These are phyloP conservation scores for Phalaenopsis hybrid DNA, from an alignment of 116 monocot species.

Conservation along the genomic window DNA sequence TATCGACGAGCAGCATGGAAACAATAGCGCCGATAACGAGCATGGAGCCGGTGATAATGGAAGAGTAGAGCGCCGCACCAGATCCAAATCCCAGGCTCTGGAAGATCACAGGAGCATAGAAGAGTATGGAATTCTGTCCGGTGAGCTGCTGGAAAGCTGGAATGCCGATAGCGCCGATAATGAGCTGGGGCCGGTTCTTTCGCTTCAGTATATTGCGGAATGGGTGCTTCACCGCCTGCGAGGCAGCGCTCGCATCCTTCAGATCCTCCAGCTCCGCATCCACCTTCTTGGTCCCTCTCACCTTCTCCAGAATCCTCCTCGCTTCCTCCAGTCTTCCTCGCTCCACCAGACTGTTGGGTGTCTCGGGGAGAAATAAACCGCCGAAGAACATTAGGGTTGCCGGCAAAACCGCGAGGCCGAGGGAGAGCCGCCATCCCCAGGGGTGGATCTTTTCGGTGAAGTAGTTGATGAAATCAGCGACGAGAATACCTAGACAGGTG, in stretches of 20 bases:
- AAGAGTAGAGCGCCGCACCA: slow-evolving; percentile 61
- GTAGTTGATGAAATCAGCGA: slow-evolving; percentile 87
- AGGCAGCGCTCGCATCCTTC: slow-evolving; percentile 65
- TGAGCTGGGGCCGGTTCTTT: slow-evolving; percentile 65
- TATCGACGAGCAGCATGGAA: slow-evolving; percentile 65
- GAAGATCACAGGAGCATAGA: slow-evolving; percentile 86
- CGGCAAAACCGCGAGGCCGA: slow-evolving; percentile 72
- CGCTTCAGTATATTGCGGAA: slow-evolving; percentile 63
- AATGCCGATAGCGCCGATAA: slow-evolving; percentile 75
- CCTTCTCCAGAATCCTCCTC: slow-evolving; percentile 43
- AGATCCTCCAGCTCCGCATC: slow-evolving; percentile 73
- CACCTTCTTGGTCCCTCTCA: slow-evolving; percentile 56
- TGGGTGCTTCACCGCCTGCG: slow-evolving; percentile 53
- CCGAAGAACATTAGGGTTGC: slow-evolving; percentile 78
- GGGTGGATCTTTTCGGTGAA: slow-evolving; percentile 77
- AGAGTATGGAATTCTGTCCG: slow-evolving; percentile 79
- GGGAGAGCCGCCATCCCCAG: slow-evolving; percentile 94
- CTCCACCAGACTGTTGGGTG: slow-evolving; percentile 88
- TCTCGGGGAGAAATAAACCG: slow-evolving; percentile 70
- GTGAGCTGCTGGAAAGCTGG: slow-evolving; percentile 88
- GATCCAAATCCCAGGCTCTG: slow-evolving; percentile 82
- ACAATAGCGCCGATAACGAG: slow-evolving; percentile 67
- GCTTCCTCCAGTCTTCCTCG: slow-evolving; percentile 62
- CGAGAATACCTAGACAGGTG: slow-evolving; percentile 66
- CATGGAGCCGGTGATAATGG: slow-evolving; percentile 70